Evolutionary conservation across 176 grass and related monocot species (phyloP).

Genomic region (Aegilops umbellulata): DNA sequence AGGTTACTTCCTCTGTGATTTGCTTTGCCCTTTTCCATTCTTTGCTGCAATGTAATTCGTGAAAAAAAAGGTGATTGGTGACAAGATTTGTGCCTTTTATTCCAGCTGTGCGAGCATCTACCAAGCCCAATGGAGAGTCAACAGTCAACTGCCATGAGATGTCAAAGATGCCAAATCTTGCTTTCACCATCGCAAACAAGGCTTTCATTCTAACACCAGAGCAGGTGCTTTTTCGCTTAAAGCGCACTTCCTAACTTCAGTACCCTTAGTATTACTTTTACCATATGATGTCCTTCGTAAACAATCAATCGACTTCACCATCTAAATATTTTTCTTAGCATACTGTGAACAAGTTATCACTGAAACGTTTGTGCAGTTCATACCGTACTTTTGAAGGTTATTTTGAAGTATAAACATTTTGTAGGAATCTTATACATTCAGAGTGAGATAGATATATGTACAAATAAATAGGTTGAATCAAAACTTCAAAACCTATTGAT

Average conservation of each 20-base stretch:
- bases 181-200: constrained; percentile 78
- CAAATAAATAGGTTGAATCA: neutral
- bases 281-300: neutral
- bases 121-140: constrained; percentile 84
- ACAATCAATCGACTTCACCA: neutral
- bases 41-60: neutral
- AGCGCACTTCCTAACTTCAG: neutral
- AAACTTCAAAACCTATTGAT: neutral
- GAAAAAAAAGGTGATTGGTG: neutral
- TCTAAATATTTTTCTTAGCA: neutral
- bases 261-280: neutral
- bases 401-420: too few relatives aligned
- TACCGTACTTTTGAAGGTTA: neutral
- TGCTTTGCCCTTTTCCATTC: neutral
- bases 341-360: neutral
- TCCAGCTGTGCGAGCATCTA: constrained; percentile 78
- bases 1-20: constrained; percentile 38
- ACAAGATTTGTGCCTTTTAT: neutral
- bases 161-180: constrained; percentile 75
- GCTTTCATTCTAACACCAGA: constrained; percentile 72
- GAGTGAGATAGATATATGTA: neutral
- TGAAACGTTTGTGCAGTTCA: neutral
- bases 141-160: constrained; percentile 72
- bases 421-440: too few relatives aligned
- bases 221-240: constrained; percentile 40